phyloP scores from a whole-genome alignment of 768 basidiomycete species.

The Chalciporus piperatus region DNA sequence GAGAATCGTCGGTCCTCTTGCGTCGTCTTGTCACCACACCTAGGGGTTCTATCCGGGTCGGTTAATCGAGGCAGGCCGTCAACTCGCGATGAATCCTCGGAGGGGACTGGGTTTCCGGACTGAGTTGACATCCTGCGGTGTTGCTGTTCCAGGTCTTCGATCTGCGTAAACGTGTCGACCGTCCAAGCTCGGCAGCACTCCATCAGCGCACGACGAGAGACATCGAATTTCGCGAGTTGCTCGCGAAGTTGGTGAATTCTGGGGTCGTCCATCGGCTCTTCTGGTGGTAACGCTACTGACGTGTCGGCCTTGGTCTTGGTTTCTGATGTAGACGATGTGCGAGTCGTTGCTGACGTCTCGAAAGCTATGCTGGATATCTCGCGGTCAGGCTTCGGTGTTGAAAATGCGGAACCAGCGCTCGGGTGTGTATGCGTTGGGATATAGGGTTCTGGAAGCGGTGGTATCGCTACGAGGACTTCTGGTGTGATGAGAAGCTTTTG shows the following conservation, averaged over 20 bases:
- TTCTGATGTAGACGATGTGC: not conserved
- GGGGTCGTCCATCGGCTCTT: constrained; percentile 9
- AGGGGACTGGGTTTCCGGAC: too few species aligned
- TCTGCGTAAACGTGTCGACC: not conserved
- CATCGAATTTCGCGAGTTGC: constrained; percentile 7
- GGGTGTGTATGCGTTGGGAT: too few species aligned
- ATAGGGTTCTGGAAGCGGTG: too few species aligned
- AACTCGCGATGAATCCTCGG: not conserved
- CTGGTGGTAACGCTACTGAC: not conserved
- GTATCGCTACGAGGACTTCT: too few species aligned
- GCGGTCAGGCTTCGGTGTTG: not conserved
- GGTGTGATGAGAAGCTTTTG: too few species aligned
- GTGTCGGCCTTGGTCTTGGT: not conserved
- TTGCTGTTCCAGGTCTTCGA: too few species aligned
- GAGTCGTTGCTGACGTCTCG: not conserved
- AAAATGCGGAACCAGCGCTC: too few species aligned
- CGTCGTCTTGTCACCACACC: not conserved
- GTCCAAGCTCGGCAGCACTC: constrained; percentile 10
- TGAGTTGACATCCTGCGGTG: too few species aligned
- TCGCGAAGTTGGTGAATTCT: constrained; percentile 3
- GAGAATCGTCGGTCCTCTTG: not conserved
- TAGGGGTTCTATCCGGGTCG: too few species aligned
- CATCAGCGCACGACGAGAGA: constrained; percentile 2
- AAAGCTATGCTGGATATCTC: not conserved
- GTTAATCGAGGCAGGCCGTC: too few species aligned